Conservation (phyloP, 345 rosid species). For the Geranium brycei region DNA sequence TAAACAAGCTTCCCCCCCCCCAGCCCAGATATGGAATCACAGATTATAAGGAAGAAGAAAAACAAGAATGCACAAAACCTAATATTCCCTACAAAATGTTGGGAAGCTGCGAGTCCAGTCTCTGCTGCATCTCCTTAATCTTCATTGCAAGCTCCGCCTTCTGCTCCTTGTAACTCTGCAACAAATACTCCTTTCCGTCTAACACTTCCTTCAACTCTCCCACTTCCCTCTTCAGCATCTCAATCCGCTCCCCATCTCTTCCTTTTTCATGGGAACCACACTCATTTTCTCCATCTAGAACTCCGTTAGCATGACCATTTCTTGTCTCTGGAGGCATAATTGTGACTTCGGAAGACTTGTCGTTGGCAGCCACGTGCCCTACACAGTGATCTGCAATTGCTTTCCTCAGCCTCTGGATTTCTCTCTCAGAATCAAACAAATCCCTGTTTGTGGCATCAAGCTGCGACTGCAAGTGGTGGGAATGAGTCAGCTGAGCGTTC, state of each 20-base stretch:
- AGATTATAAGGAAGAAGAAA: constrained; percentile 6
- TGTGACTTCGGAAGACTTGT: constrained; percentile 21
- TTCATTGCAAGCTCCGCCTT: constrained; percentile 66
- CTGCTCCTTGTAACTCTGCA: constrained; percentile 78
- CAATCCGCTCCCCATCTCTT: constrained; percentile 40
- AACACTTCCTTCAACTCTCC: constrained; percentile 76
- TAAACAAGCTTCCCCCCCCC: constrained; percentile 6
- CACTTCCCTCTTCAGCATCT: constrained; percentile 73
- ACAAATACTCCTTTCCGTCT: constrained; percentile 76
- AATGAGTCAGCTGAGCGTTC: constrained; percentile 46
- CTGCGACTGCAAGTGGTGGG: constrained; percentile 62
- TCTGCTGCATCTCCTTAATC: constrained; percentile 69
- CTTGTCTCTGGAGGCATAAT: constrained; percentile 36
- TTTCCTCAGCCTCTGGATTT: constrained; percentile 76
- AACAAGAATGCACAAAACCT: constrained; percentile 59
- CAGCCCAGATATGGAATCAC: background rate
- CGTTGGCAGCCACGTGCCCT: constrained; percentile 26
- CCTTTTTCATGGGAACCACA: constrained; percentile 33
- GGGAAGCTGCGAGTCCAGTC: constrained; percentile 82
- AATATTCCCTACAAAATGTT: constrained; percentile 69
- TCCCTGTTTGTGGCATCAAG: constrained; percentile 63
- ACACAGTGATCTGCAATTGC: constrained; percentile 78
- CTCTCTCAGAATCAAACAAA: constrained; percentile 65
- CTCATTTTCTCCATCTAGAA: constrained; percentile 29
- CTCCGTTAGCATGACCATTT: constrained; percentile 54